phyloP scores from a whole-genome alignment of 306 rosid species.

The Myrica gale region DNA sequence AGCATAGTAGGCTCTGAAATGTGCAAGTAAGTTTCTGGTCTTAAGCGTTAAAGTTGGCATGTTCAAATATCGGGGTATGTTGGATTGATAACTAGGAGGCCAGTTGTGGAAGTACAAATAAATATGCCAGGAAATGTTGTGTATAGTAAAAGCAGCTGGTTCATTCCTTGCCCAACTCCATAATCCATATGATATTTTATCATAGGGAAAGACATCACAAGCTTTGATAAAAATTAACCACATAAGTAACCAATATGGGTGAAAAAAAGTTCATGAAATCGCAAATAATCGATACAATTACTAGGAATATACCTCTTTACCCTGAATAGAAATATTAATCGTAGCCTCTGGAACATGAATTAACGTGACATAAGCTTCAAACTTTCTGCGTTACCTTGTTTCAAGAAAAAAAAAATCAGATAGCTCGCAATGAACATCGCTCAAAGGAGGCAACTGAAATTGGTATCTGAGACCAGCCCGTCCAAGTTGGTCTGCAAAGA shows the following conservation, averaged over 20 bases:
- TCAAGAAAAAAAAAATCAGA: background rate
- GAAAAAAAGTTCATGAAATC: background rate
- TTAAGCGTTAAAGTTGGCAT: no score
- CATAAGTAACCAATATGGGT: background rate
- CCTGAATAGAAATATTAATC: background rate
- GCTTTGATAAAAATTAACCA: background rate
- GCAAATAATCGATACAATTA: background rate
- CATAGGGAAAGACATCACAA: background rate
- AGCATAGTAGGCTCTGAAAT: background rate
- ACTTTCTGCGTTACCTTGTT: background rate
- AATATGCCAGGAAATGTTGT: background rate
- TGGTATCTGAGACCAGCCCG: background rate
- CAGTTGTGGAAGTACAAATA: background rate
- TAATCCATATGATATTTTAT: background rate
- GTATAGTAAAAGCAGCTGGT: background rate
- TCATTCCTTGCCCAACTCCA: background rate
- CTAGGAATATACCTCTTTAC: background rate
- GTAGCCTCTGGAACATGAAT: background rate
- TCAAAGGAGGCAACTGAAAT: background rate
- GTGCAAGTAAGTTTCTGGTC: no score
- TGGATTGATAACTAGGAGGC: background rate
- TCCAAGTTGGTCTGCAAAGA: slow-evolving; percentile 8
- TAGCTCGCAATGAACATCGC: background rate
- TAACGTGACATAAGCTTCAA: background rate
- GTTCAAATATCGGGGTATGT: no score